Evolutionary conservation across 83 land plant genomes (phyloP), one percentile per base, ranked within the genome.

Genomic region (Isoetes engelmannii): DNA sequence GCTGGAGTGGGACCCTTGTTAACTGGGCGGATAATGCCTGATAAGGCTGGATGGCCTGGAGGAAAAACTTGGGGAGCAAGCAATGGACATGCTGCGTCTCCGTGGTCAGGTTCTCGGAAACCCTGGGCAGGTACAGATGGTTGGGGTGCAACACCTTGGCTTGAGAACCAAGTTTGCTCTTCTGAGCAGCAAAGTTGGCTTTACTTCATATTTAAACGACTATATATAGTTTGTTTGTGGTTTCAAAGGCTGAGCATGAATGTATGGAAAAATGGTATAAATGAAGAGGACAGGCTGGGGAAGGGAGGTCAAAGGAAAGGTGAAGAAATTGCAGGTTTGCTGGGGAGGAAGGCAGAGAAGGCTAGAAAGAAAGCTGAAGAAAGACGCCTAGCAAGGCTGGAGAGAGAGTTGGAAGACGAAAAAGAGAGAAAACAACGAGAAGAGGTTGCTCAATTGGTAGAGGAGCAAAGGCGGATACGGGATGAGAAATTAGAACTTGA

Each of bases 11-110:
- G 47, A 84, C 71, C 60, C 46, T 81, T 28, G 41, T 75, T 68
- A 71, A 73, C 72, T 75, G 69, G 79, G 6, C 80, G 69, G 21
- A 80, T 71, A 0, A 77, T 80, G 86, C 57, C 80, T 20, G 85
- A 79, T 6, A 15, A 41, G 68, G 12, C 8, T 10, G 19, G 68
- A 44, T 64, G 67, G 67, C 19, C 47, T 45, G 67, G 67, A 41
- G 47, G 60, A 45, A 46, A 46, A 53, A 75, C 77, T 69, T 76
- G 81, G 7, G 77, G 80, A 78, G 64, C 79, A 45, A 78, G 82
- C 65, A 70, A 28, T 28, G 37, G 37, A 28, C 37, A 28, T 28
- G 37, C 37, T 28, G 37, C 37, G 0, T 28, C 37, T 28, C 2
- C 37, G 37, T 28, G 37, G 37, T 28, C 37, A 28, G 37, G 37